phyloP scores from a whole-genome alignment of 208 protist species.

The Acanthamoeba lenticulata region DNA sequence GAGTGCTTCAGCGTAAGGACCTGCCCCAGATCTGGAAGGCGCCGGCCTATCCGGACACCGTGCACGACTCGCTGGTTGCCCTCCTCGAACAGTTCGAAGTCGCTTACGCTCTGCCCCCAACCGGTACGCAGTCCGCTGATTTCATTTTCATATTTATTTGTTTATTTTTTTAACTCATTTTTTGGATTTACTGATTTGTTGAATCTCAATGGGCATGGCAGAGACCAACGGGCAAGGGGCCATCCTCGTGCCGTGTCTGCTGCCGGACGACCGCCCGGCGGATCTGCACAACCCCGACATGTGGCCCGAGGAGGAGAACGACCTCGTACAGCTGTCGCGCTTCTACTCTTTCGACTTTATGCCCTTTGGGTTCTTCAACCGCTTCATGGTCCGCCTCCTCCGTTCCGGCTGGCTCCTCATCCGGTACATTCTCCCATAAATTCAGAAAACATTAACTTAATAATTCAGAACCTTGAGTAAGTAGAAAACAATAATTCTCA shows the following conservation, averaged over 20 bases:
- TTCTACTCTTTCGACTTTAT: conserved; percentile 65
- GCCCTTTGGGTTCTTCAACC: conserved; percentile 53
- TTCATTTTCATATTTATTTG: too few species aligned
- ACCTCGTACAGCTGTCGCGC: neutral
- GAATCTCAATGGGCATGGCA: too few species aligned
- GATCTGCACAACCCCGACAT: conserved; percentile 9
- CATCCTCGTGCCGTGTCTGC: conserved; percentile 12
- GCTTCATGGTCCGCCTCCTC: conserved; percentile 62
- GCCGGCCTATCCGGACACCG: neutral
- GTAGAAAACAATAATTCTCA: too few species aligned
- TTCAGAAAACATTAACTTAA: too few species aligned
- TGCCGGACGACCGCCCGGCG: neutral
- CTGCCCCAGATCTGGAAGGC: conserved; percentile 65
- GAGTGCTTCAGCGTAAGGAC: conserved; percentile 44
- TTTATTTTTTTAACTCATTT: too few species aligned
- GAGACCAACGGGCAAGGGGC: neutral
- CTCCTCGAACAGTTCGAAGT: conserved; percentile 66
- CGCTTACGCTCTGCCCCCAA: neutral
- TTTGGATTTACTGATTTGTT: too few species aligned
- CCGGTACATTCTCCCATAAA: too few species aligned
- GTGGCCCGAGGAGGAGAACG: neutral
- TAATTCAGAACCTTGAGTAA: too few species aligned
- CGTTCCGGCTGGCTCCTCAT: conserved; percentile 15
- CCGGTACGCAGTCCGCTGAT: too few species aligned
- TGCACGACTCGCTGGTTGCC: neutral